Base-by-base conservation (phyloP, 2,329 filamentous ascomycete species). In the Nannizziopsis barbatae region DNA sequence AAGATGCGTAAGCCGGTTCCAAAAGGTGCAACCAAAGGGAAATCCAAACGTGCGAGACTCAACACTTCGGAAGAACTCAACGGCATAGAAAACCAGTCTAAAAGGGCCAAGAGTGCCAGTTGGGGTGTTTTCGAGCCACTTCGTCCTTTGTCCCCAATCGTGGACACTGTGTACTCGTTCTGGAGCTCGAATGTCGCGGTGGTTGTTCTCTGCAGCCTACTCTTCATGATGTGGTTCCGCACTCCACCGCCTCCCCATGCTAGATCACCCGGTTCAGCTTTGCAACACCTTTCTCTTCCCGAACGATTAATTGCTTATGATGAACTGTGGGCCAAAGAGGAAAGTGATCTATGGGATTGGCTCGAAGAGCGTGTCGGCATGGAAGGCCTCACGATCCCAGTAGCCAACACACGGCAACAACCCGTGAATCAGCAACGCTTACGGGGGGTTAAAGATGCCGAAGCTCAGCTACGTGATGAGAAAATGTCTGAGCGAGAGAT, bases 281-380 rank as follows among this genome's bases (percentile, higher is more conserved):
- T 64, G 18, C 60, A 65, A 0, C 65, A 66, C 12, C 60, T 71
- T 49, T 60, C 67, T 1, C 61, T 70, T 2, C 76, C 84, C 0
- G 80, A 89, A 48, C 78, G 88, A 5, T 69, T 88, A 12, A 80
- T 83, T 1, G 87, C 86, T 0, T 96, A 95, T 62, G 89, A 96
- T 56, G 86, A 95, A 66, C 84, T 96, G 60, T 98, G 90, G 89
- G 76, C 80, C 32, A 74, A 79, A 36, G 87, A 95, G 64, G 89
- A 95, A 62, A 86, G 79, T 55, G 86, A 92, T 58, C 70, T 95
- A 8, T 95, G 89, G 89, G 82, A 86, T 50, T 95, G 89, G 89
- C 71, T 95, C 3, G 89, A 95, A 64, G 86, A 94, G 58, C 76
- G 89, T 14, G 81, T 87, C 1, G 84, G 86, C 1, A 70, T 92